Percentiles rank a stretch among this genome's conserved stretches.
Conservation (phyloP, 2,329 filamentous ascomycete species). For the Fusarium haematococcum region DNA sequence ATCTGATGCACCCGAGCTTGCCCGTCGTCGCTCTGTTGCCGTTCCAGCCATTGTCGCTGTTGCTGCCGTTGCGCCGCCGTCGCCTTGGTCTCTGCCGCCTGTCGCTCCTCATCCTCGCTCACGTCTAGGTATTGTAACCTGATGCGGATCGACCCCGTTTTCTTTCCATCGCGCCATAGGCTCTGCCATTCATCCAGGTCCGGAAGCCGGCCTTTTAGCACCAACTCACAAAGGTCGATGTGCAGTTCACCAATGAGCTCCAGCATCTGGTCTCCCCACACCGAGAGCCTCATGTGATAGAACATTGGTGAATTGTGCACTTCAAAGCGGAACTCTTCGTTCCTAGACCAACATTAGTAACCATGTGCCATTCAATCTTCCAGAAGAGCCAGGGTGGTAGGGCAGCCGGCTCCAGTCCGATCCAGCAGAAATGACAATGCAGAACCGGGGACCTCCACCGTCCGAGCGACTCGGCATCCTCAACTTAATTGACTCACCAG, state of each 20-base stretch:
- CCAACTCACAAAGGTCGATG: conserved; percentile 40
- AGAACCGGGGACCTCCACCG: conserved; percentile 13
- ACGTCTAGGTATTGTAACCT: conserved; percentile 34
- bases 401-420: conserved; percentile 3
- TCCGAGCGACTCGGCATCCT: conserved; percentile 2
- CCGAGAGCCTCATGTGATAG: conserved; percentile 41
- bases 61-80: conserved; percentile 30
- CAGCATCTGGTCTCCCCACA: conserved; percentile 43
- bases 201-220: conserved; percentile 32
- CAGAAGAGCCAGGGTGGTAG: conserved; percentile 17
- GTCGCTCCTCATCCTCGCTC: conserved; percentile 36
- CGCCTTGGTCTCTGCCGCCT: conserved; percentile 30
- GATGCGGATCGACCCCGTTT: conserved; percentile 34
- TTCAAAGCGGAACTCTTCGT: conserved; percentile 42
- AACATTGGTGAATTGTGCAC: conserved; percentile 44
- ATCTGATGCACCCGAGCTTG: conserved; percentile 39
- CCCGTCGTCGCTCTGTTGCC: conserved; percentile 32
- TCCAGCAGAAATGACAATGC: conserved; percentile 14
- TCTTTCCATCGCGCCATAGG: conserved; percentile 32
- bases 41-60: conserved; percentile 28
- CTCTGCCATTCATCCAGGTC: conserved; percentile 38
- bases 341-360: conserved; percentile 38
- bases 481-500: conserved; percentile 39
- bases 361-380: conserved; percentile 12
- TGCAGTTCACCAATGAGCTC: conserved; percentile 42